Evolutionary conservation across 345 rosid genomes (phyloP), one percentile per base, ranked within the genome.

Genomic region (Gossypium turneri): DNA sequence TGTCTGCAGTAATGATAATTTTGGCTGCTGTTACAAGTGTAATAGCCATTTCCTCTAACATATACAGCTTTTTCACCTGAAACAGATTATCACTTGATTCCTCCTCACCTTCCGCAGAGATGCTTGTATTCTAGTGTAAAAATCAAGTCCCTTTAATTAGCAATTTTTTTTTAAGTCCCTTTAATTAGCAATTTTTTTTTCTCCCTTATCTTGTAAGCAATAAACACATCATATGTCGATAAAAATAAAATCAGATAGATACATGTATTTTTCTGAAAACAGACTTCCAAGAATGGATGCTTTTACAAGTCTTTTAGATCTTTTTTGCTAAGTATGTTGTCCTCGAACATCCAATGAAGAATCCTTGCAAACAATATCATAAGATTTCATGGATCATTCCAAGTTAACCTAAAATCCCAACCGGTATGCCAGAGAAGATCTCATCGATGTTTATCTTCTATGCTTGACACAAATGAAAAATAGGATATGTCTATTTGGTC

Each of bases 31-130:
- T 75, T 17, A 83, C 87, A 44, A 87, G 87, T 59, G 64, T 72
- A n/a, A 79, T 87, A 3, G 87, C 90, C 67, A 82, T 87, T 74
- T 79, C 86, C 2, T 70, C 82, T 44, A 83, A 85, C 71, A 71
- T 87, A 65, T 67, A 41, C 38, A 75, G 52, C 70, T 17, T 19
- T 13, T 25, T 61, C 7, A n/a, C n/a, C 20, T 67, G 59, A 73
- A 43, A 67, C 13, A n/a, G 15, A 3, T 67, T 16, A 67, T 67
- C 16, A 19, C 25, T 20, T 66, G 29, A 19, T 66, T 66, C 53
- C 70, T 44, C 13, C 50, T 45, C 12, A 45, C 13, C 38, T 59
- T 59, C 7, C 11, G 64, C 64, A 25, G 16, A 59, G 7, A 17
- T 24, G 64, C 64, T 59, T 5, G 41, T 4, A 59, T 59, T 59